Conservation (phyloP, 176 grass and related monocot species). For the Cenchrus americanus region DNA sequence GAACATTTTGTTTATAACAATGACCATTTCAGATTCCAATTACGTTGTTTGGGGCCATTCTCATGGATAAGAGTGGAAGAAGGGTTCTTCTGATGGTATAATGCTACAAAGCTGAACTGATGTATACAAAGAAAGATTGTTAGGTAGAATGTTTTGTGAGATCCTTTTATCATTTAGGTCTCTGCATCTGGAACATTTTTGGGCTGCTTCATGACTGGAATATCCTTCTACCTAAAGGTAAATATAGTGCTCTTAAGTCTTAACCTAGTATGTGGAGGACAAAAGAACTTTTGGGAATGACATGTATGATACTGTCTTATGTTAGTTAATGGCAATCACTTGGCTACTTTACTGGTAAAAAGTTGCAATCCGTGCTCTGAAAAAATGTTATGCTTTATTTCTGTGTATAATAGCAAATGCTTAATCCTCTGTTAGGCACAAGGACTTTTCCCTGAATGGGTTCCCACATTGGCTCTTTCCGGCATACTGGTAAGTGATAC, state of each 20-base stretch:
- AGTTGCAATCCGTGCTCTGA: background rate
- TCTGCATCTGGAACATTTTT: conserved; percentile 76
- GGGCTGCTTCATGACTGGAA: conserved; percentile 64
- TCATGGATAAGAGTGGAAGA: conserved; percentile 86
- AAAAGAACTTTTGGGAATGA: background rate
- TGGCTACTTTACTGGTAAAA: background rate
- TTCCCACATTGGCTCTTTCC: conserved; percentile 65
- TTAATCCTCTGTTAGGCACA: conserved; percentile 54
- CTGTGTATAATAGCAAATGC: conserved; percentile 27
- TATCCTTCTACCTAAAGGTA: conserved; percentile 85
- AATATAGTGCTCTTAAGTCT: conserved; percentile 12
- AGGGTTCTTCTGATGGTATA: conserved; percentile 77
- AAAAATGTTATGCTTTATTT: conserved; percentile 3
- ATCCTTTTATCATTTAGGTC: conserved; percentile 56
- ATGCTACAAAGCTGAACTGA: conserved; percentile 38
- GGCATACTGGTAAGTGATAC: conserved; percentile 67
- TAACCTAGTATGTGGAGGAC: background rate
- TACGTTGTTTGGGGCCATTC: conserved; percentile 67
- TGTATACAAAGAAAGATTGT: conserved; percentile 36
- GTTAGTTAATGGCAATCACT: conserved; percentile 10
- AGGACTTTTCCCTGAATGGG: conserved; percentile 53
- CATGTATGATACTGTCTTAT: background rate
- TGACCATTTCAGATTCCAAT: conserved; percentile 73
- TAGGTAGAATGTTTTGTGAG: conserved; percentile 41
- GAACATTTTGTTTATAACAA: conserved; percentile 49